Conservation (phyloP, 352 stramenopile species). For the Thraustochytrium sp. region DNA sequence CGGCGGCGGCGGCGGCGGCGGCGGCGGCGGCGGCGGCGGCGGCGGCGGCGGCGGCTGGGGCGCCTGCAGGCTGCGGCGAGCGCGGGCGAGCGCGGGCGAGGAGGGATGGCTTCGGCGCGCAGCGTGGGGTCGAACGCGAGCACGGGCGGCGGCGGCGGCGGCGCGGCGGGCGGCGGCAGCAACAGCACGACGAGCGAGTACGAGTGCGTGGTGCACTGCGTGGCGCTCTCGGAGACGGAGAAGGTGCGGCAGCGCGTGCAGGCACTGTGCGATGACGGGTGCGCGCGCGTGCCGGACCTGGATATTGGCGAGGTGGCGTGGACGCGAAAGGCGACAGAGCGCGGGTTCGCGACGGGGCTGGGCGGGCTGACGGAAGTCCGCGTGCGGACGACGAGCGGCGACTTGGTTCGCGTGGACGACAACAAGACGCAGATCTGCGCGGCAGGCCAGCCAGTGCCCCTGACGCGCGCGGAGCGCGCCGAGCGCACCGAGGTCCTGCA, state of each 20-base stretch:
- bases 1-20: too few species aligned
- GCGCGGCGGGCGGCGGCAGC: neutral
- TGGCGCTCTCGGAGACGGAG: neutral
- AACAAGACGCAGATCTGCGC: neutral
- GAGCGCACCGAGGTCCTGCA: conserved; percentile 14
- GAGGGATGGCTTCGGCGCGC: neutral
- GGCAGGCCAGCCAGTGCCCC: neutral
- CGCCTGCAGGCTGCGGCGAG: too few species aligned
- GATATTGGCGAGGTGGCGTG: neutral
- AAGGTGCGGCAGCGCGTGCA: neutral
- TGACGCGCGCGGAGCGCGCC: neutral
- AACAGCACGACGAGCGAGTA: neutral
- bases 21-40: too few species aligned
- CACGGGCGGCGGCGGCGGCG: neutral
- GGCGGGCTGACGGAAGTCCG: neutral
- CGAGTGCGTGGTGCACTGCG: conserved; percentile 26
- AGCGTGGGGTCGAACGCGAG: too few species aligned
- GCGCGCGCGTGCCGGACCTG: neutral
- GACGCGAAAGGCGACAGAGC: neutral
- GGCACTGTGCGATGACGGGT: conserved; percentile 29
- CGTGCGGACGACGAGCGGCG: neutral
- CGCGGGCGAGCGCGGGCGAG: neutral
- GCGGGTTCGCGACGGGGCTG: neutral
- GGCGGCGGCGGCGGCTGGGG: neutral
- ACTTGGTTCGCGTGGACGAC: neutral